Percentiles rank a stretch among this genome's conserved stretches.
Evolutionary conservation across 2,329 filamentous ascomycete genomes (phyloP).

Genomic region (Cercospora nicotianae): DNA sequence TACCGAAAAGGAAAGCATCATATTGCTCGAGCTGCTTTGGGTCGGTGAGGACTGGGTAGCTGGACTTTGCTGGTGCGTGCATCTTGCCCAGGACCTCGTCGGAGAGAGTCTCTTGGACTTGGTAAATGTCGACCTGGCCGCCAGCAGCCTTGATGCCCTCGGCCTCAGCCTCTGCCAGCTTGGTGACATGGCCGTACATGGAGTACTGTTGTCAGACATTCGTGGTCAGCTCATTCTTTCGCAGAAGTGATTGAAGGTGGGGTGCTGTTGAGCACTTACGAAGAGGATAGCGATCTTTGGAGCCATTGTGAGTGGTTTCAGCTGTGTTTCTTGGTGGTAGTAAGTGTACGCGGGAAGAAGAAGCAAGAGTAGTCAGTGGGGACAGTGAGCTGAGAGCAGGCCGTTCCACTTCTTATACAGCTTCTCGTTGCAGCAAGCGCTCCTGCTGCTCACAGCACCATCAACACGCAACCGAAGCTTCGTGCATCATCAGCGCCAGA

Average conservation of each 20-base stretch:
- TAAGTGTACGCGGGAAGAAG: background rate
- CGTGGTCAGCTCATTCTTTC: background rate
- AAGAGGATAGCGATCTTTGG: conserved; percentile 90
- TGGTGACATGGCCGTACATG: conserved; percentile 67
- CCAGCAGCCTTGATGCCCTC: conserved; percentile 85
- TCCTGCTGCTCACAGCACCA: background rate
- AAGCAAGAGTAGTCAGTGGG: background rate
- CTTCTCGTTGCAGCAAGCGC: background rate
- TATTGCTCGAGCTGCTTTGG: conserved; percentile 67
- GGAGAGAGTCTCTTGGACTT: conserved; percentile 85
- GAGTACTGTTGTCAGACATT: conserved; percentile 20
- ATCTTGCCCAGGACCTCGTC: conserved; percentile 85
- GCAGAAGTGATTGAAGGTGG: background rate
- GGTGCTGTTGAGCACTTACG: conserved; percentile 54
- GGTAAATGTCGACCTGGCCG: conserved; percentile 77
- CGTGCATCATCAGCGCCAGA: conserved; percentile 5
- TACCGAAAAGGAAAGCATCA: conserved; percentile 83
- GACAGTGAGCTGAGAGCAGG: background rate
- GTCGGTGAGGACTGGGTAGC: conserved; percentile 62
- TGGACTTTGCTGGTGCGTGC: conserved; percentile 77
- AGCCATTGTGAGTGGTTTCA: conserved; percentile 64
- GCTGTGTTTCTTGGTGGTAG: background rate
- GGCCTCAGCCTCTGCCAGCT: conserved; percentile 86
- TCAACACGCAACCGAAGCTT: background rate
- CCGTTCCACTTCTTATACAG: background rate